These are phyloP conservation scores for carrot (Daucus carota) DNA, from an alignment of 129 eudicot genomes.

Conservation along the genomic window DNA sequence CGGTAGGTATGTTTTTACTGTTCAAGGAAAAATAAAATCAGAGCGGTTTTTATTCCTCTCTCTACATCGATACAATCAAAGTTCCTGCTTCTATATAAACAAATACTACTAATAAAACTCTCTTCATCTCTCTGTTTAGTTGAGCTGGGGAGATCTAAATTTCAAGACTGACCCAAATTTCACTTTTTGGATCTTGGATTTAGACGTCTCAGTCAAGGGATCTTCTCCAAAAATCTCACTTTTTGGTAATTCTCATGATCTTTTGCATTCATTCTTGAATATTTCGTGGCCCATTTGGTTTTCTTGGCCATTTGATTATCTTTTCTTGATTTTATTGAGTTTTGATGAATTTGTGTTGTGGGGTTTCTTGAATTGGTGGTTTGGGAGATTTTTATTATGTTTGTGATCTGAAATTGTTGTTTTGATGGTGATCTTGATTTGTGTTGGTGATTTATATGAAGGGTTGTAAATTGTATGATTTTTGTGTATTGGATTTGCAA, in stretches of 20 bases:
- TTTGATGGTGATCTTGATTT: background rate
- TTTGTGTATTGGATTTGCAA: background rate
- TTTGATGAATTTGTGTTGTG: background rate
- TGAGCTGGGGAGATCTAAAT: conserved; percentile 6
- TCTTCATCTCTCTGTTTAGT: background rate
- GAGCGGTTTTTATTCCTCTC: background rate
- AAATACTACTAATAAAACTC: background rate
- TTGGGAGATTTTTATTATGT: background rate
- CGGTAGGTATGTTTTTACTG: conserved; percentile 4
- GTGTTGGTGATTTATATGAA: background rate
- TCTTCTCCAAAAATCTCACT: conserved; percentile 4
- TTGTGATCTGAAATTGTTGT: background rate
- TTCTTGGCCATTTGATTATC: background rate
- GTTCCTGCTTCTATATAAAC: background rate
- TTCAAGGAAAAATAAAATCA: background rate
- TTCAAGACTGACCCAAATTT: background rate
- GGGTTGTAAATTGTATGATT: background rate
- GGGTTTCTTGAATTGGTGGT: background rate
- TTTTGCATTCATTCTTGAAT: background rate
- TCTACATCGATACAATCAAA: background rate
- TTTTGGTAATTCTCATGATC: background rate
- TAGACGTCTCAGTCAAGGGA: background rate
- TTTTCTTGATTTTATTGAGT: background rate
- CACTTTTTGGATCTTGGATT: background rate
- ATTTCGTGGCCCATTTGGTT: background rate